phyloP scores from a whole-genome alignment of 148 eudicot genomes.

The Rhododendron williamsianum region DNA sequence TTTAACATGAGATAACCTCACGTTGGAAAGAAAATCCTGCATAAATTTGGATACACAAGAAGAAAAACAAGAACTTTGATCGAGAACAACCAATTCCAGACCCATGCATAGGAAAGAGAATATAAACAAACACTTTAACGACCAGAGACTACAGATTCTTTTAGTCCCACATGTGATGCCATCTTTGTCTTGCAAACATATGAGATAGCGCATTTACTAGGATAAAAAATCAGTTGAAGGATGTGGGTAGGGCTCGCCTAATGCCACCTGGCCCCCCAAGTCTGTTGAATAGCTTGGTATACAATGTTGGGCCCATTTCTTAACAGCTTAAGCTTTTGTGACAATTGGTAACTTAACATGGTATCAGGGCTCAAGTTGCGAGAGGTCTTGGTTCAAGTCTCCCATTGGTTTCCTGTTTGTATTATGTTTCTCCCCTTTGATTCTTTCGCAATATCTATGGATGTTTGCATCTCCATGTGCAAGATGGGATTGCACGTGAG shows the following conservation, averaged over 20 bases:
- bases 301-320: not conserved
- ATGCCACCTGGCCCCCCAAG: not conserved
- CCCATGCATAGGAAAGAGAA: not conserved
- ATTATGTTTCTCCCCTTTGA: not conserved
- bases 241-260: not conserved
- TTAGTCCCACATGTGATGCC: not conserved
- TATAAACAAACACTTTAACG: not conserved
- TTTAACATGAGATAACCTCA: not conserved
- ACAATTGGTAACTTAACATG: not conserved
- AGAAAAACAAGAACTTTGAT: not conserved
- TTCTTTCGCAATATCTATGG: not conserved
- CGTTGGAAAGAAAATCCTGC: not conserved
- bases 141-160: not conserved
- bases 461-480: not conserved
- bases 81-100: not conserved
- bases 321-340: not conserved
- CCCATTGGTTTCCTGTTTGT: not conserved
- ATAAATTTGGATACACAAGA: not conserved
- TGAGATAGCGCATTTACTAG: not conserved
- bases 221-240: not conserved
- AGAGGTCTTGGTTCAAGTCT: not conserved
- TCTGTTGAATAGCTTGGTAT: not conserved
- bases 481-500: not conserved
- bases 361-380: not conserved
- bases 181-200: not conserved